Base-by-base conservation (phyloP, 2,329 filamentous ascomycete genomes). In the Exserohilum turcica region DNA sequence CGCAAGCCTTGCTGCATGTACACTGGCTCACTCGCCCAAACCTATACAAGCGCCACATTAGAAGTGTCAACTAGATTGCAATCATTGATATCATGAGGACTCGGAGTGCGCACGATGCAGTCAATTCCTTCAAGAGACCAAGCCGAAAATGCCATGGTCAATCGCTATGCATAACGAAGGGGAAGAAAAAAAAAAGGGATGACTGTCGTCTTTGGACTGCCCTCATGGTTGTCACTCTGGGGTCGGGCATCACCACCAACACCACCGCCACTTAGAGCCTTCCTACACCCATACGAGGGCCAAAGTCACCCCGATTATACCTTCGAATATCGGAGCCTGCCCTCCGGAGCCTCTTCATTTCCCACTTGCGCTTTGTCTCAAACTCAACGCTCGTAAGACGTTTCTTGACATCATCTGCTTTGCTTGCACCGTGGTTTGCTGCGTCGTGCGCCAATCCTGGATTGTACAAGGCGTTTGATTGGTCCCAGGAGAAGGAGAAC, bases 271-370 rank as follows among this genome's bases (percentile, higher is more conserved):
- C 6, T 54, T 57, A 76, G 2, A 75, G 47, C 19, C 74, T 52
- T 1, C 60, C 63, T n/a, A 75, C 53, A 0, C 74, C 73, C n/a
- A 45, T 66, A 51, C 68, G 69, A 6, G 73, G 62, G 3, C 74
- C 73, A 61, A 72, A 76, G 24, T 70, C 67, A 0, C 73, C 74
- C 2, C 68, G 57, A 52, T 76, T 76, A 37, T 70, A 76, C 35
- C 60, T 66, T 40, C 59, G 59, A 32, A 76, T 37, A 55, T 73
- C 65, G n/a, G 52, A 70, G 0, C 70, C 69, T 0, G 72, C 65
- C 33, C 59, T 64, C 52, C 60, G 69, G 32, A 75, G 72, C 47
- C 62, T 61, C 53, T 71, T 75, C 52, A 66, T 51, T 57, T 76
- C 74, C 65, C 70, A 73, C 3, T 35, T 44, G n/a, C 54, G 56